Evolutionary conservation across 179 eudicot species (phyloP), one percentile per base, ranked within the genome.

Genomic region (Beta macrorhiza): DNA sequence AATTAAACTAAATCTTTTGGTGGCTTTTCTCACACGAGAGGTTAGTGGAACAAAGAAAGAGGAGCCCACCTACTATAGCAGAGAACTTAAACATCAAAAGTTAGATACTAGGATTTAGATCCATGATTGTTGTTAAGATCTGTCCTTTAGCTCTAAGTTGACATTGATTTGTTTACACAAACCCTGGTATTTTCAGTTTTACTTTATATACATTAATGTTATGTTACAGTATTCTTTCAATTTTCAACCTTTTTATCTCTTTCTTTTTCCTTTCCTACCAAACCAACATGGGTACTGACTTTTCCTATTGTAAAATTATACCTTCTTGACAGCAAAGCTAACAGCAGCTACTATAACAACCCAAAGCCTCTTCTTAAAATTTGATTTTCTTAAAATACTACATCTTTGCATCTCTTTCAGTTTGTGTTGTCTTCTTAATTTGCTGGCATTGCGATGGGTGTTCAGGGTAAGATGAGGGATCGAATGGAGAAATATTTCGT

Each of bases 241-340:
- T 25, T 78, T 72, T 74, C 75, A 49, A 79, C 81, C 77, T 78
- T 81, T 29, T 81, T 77, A 79, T 63, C 78, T 76, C 81, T 78
- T 63, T 73, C 59, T 77, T 64, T 45, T 14, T 72, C 76, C 84
- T 79, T 70, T 84, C 89, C 75, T 88, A 87, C 93, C 97, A 86
- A 88, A 91, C 93, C 72, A 88, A 87, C 87, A 84, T 86, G 91
- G 83, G 86, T 51, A 61, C 84, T 62, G 65, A 75, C 84, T 80
- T 84, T 91, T 89, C 85, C 80, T 85, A 65, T n/a, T 77, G 78
- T 80, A 72, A 83, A 86, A 92, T 89, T 83, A 91, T 94, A 88
- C 89, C 89, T 82, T 74, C 94, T 93, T 93, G 85, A 59, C 78
- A 77, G 68, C 85, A 88, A 92, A 91, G 92, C 88, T 81, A 91